phyloP scores from a whole-genome alignment of 1,284 basidiomycete genomes.

The Flammula alnicola region DNA sequence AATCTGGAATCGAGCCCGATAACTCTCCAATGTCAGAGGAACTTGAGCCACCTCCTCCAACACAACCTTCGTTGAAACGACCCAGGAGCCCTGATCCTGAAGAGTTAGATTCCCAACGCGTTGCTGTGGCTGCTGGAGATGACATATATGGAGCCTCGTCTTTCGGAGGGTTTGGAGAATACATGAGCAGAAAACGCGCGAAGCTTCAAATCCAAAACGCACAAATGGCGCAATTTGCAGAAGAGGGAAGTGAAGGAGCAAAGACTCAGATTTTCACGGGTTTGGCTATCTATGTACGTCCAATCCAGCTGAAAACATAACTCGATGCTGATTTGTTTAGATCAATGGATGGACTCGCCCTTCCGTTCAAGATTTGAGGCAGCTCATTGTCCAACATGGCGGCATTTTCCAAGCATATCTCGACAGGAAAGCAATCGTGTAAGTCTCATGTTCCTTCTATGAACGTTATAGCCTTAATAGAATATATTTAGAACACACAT shows the following conservation, averaged over 20 bases:
- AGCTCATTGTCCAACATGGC: conserved; percentile 83
- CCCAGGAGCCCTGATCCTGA: conserved; percentile 23
- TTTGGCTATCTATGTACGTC: conserved; percentile 78
- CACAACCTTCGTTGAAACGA: conserved; percentile 42
- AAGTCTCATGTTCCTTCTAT: conserved; percentile 33
- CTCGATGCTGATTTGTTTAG: conserved; percentile 40
- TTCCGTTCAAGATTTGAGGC: conserved; percentile 83
- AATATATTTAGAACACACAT: conserved; percentile 74
- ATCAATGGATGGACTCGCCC: conserved; percentile 92
- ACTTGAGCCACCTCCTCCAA: conserved; percentile 36
- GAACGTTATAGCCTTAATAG: not conserved
- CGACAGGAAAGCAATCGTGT: conserved; percentile 79
- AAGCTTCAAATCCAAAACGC: conserved; percentile 89
- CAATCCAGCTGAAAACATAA: not conserved
- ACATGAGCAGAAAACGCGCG: conserved; percentile 88
- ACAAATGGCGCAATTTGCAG: conserved; percentile 48
- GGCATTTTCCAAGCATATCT: conserved; percentile 87
- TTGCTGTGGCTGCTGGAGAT: conserved; percentile 34
- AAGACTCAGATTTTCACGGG: conserved; percentile 64
- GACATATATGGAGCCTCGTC: conserved; percentile 76
- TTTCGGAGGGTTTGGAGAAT: conserved; percentile 87
- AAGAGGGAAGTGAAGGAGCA: no score
- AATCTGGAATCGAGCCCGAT: conserved; percentile 11
- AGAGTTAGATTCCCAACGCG: conserved; percentile 11
- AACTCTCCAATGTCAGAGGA: conserved; percentile 32